Percentiles rank a stretch among this genome's conserved stretches.
Evolutionary conservation across 768 basidiomycete genomes (phyloP).

Genomic region (Hysterangium stoloniferum): DNA sequence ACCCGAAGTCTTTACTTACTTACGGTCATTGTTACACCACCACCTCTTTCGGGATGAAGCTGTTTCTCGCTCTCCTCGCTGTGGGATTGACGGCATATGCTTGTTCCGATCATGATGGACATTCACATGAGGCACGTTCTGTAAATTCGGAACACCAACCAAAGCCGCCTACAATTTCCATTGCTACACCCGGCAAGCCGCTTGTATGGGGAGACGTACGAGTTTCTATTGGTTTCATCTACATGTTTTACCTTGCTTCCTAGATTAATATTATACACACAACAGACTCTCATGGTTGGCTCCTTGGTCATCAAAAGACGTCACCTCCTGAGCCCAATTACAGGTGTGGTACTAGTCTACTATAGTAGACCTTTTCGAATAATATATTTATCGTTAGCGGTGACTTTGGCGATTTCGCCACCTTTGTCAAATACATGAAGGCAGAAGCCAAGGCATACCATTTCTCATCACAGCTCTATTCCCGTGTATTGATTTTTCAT

Average conservation of each 20-base stretch:
- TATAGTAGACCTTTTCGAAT: not conserved
- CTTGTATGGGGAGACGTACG: slow-evolving; percentile 78
- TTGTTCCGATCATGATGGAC: too few species aligned
- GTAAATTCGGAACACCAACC: too few species aligned
- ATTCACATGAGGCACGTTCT: too few species aligned
- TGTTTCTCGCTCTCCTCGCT: too few species aligned
- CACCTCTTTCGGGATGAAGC: too few species aligned
- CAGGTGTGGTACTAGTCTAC: slow-evolving; percentile 26
- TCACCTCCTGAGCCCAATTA: slow-evolving; percentile 73
- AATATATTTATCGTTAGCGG: slow-evolving; percentile 31
- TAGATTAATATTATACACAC: slow-evolving; percentile 69
- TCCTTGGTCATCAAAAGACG: slow-evolving; percentile 75
- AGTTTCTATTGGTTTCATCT: not conserved
- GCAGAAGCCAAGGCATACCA: slow-evolving; percentile 47
- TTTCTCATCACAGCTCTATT: not conserved
- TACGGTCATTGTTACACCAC: too few species aligned
- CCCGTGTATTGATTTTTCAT: not conserved
- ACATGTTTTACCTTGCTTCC: not conserved
- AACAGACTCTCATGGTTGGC: slow-evolving; percentile 48
- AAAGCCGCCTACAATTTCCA: too few species aligned
- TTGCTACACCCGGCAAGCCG: slow-evolving; percentile 53
- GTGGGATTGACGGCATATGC: too few species aligned
- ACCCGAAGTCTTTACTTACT: too few species aligned
- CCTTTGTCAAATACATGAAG: slow-evolving; percentile 84
- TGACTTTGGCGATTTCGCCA: slow-evolving; percentile 75